Evolutionary conservation across 2,329 filamentous ascomycete genomes (phyloP).

Genomic region (Fusarium chaquense): DNA sequence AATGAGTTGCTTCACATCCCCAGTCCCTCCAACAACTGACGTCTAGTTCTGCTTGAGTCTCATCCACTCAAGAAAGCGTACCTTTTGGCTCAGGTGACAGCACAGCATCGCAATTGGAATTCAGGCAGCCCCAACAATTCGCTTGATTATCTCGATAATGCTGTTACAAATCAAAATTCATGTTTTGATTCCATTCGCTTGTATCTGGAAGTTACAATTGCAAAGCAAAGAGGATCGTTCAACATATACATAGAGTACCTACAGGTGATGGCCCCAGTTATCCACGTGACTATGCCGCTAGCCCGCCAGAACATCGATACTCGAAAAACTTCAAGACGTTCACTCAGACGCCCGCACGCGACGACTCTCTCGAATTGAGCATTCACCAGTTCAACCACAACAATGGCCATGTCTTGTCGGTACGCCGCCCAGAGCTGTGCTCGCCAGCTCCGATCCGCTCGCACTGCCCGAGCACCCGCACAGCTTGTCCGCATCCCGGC

Average conservation of each 20-base stretch:
- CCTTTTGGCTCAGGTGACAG: background rate
- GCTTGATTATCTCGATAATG: background rate
- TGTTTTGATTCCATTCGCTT: background rate
- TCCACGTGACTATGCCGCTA: slow-evolving; percentile 43
- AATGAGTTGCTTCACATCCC: background rate
- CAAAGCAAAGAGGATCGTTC: slow-evolving; percentile 2
- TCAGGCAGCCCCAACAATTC: background rate
- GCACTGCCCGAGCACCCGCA: slow-evolving; percentile 62
- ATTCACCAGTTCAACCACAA: slow-evolving; percentile 49
- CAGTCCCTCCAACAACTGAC: background rate
- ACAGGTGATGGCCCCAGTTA: slow-evolving; percentile 23
- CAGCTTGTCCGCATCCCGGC: slow-evolving; percentile 60
- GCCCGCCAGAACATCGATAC: slow-evolving; percentile 42
- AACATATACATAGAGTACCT: background rate
- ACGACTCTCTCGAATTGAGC: slow-evolving; percentile 48
- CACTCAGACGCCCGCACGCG: slow-evolving; percentile 49
- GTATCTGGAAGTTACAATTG: background rate
- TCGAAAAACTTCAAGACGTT: slow-evolving; percentile 59
- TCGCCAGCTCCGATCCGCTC: slow-evolving; percentile 67
- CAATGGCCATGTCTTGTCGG: slow-evolving; percentile 73
- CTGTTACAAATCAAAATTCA: too few relatives aligned
- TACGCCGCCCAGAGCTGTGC: slow-evolving; percentile 74
- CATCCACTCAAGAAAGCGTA: background rate
- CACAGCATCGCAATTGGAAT: background rate
- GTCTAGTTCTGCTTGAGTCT: background rate